Conservation (phyloP, 768 basidiomycete species). For the Termitomyces eurrhizus region DNA sequence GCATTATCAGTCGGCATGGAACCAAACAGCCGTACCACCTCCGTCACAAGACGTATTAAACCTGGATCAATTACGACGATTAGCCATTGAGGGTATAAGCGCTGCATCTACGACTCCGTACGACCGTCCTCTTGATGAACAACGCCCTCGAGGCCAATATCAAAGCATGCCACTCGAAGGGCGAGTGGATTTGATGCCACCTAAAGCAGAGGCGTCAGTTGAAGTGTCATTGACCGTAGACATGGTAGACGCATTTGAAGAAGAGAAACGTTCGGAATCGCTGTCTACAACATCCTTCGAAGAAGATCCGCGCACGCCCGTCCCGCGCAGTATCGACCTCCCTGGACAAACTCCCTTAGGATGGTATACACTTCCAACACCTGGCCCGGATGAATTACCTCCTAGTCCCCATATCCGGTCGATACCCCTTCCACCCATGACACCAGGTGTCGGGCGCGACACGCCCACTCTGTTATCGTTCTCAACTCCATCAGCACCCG, state of each 20-base stretch:
- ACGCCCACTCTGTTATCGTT: slow-evolving; percentile 14
- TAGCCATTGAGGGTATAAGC: slow-evolving; percentile 58
- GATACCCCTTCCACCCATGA: slow-evolving; percentile 45
- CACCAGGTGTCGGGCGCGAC: slow-evolving; percentile 29
- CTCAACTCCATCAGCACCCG: slow-evolving; percentile 6
- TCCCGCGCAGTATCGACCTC: slow-evolving; percentile 25
- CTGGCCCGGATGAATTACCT: slow-evolving; percentile 58
- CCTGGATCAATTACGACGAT: slow-evolving; percentile 59
- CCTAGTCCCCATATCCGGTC: slow-evolving; percentile 51
- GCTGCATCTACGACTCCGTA: slow-evolving; percentile 21
- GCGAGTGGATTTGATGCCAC: slow-evolving; percentile 83
- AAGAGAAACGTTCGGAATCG: slow-evolving; percentile 8
- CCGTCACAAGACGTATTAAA: slow-evolving; percentile 36
- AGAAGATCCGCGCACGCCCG: slow-evolving; percentile 35
- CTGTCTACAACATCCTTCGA: slow-evolving; percentile 18
- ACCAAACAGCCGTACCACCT: slow-evolving; percentile 32
- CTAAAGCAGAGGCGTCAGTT: slow-evolving; percentile 21
- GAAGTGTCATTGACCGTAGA: background rate
- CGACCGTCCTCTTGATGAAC: slow-evolving; percentile 10
- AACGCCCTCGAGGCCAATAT: slow-evolving; percentile 65
- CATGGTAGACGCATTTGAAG: slow-evolving; percentile 6
- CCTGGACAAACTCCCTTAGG: slow-evolving; percentile 30
- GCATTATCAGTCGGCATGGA: slow-evolving; percentile 76
- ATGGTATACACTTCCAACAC: slow-evolving; percentile 57
- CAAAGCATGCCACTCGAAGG: slow-evolving; percentile 81